Conservation (phyloP, 805 yeast genomes). For the Wickerhamomyces sydowiorum region DNA sequence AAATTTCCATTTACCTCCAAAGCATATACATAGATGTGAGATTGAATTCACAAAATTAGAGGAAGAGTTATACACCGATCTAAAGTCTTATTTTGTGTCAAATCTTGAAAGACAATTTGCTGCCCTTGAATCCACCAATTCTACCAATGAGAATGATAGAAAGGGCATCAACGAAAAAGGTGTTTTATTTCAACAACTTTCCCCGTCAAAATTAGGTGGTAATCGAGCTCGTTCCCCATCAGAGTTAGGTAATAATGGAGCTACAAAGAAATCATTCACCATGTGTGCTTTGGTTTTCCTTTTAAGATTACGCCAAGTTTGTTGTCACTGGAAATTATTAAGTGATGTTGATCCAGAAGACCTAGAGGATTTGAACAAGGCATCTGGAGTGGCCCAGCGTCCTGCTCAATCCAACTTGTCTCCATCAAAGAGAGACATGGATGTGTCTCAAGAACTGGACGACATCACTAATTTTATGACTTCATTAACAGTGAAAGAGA, state of each 20-base stretch:
- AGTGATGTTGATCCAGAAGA: constrained; percentile 10
- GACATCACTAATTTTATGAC: constrained; percentile 18
- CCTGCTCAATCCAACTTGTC: not conserved
- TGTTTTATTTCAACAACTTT: constrained; percentile 3
- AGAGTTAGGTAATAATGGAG: not conserved
- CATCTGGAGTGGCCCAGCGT: not conserved
- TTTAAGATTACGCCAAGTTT: constrained; percentile 31
- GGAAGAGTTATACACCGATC: constrained; percentile 19
- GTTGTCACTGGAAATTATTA: constrained; percentile 28
- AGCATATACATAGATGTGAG: constrained; percentile 10
- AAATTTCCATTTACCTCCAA: constrained; percentile 15
- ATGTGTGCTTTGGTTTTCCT: constrained; percentile 24
- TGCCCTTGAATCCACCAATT: constrained; percentile 1
- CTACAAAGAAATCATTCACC: constrained; percentile 10
- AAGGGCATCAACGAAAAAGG: constrained; percentile 5
- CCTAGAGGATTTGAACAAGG: constrained; percentile 6
- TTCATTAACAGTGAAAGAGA: constrained; percentile 17
- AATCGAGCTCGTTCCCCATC: too few relatives aligned
- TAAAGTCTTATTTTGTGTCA: constrained; percentile 13
- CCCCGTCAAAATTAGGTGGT: constrained; percentile 9
- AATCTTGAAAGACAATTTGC: constrained; percentile 3
- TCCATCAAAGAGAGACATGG: constrained; percentile 6
- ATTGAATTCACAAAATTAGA: constrained; percentile 24
- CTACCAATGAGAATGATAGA: not conserved
- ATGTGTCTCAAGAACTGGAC: constrained; percentile 13